Base-by-base conservation (phyloP, 495 filamentous ascomycete species). In the Cenococcum geophilum region DNA sequence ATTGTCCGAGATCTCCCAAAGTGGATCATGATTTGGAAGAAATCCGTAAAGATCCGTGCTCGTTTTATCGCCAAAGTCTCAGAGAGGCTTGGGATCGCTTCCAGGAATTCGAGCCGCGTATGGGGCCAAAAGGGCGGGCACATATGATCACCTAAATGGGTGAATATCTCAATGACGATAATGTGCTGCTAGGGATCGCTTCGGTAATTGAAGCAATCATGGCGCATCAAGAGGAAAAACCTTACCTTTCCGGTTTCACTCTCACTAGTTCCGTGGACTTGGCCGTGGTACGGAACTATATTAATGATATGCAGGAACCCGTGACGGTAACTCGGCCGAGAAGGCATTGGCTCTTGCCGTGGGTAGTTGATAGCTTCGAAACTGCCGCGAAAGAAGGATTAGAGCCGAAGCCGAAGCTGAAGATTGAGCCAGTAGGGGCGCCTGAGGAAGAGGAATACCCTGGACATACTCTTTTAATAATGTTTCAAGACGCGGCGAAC, bases 141-240 rank as follows among this genome's bases (percentile, higher is more conserved):
- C 49, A 32, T 22, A n/a, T 48, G 9, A 22, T 48, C 22, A 32
- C 58, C 14, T 5, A 55, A 10, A 1, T 50, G 1, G 34, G 34
- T 22, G 51, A 47, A 34, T 37, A 37, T 9, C 37, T 59, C 16
- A 12, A 42, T 1, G 47, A 63, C 22, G 47, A 59, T 22, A 9
- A 53, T 22, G 25, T 63, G n/a, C 23, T 45, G n/a, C 14, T 47
- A 4, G 42, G 55, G n/a, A 63, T 63, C 3, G 43, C 61, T 42
- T 53, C 55, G 8, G 61, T 63, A 5, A 23, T 63, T 5, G 25
- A 32, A 36, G 45, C 61, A 5, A 63, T 63, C 11, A 45, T 53
- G 42, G 32, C 20, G 8, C 34, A 45, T 8, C 35, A 55, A 55
- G 14, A 32, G 5, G 6, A 23, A 1, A 11, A 14, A 36, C 14